Conservation (phyloP, 306 rosid species). For the Prosopis cineraria region DNA sequence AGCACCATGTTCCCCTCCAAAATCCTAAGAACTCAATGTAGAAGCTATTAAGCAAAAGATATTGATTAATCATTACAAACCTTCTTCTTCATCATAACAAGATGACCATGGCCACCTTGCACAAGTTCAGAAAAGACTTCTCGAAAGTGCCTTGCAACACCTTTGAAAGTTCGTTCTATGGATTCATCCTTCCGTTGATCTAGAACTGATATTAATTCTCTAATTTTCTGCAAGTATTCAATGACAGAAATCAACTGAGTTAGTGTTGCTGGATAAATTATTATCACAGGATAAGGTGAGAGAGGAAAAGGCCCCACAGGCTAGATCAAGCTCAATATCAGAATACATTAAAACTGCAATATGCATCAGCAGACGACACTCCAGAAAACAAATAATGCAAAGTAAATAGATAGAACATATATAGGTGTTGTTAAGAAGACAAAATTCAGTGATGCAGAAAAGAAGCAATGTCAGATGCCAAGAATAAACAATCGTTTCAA, state of each 20-base stretch:
- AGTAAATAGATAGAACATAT: slow-evolving; percentile 9
- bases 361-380: slow-evolving; percentile 11
- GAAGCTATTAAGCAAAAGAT: slow-evolving; percentile 17
- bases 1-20: slow-evolving; percentile 16
- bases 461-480: slow-evolving; percentile 15
- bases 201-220: slow-evolving; percentile 81
- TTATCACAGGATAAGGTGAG: slow-evolving; percentile 20
- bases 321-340: slow-evolving; percentile 20
- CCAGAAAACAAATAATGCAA: background rate
- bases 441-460: slow-evolving; percentile 9
- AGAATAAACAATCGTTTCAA: slow-evolving; percentile 9
- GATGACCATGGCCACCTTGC: slow-evolving; percentile 87
- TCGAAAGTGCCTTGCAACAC: slow-evolving; percentile 97
- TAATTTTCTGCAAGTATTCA: slow-evolving; percentile 76
- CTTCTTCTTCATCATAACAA: slow-evolving; percentile 98
- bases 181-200: slow-evolving; percentile 98
- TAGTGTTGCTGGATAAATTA: slow-evolving; percentile 14
- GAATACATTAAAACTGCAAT: slow-evolving; percentile 1
- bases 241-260: slow-evolving; percentile 21
- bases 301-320: slow-evolving; percentile 17
- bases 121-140: slow-evolving; percentile 98
- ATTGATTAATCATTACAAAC: slow-evolving; percentile 44
- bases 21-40: slow-evolving; percentile 29
- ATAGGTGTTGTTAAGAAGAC: slow-evolving; percentile 18
- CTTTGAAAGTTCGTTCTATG: slow-evolving; percentile 95